Evolutionary conservation across 140 eudicot species (phyloP).

Genomic region (Flaveria floridana): DNA sequence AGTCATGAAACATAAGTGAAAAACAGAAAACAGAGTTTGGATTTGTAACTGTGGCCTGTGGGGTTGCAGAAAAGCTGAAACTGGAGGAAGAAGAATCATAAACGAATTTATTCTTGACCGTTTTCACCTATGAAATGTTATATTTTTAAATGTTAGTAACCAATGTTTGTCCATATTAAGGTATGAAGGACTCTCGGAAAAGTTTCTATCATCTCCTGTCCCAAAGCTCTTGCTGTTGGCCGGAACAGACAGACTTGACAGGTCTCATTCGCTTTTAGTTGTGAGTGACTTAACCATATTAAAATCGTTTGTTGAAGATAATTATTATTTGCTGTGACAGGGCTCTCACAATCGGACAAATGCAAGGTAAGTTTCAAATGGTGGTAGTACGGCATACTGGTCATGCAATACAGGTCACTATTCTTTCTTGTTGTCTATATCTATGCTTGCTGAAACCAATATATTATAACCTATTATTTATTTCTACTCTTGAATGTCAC

Average conservation of each 20-base stretch:
- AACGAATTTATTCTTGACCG: neutral
- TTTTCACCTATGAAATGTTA: neutral
- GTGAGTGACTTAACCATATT: neutral
- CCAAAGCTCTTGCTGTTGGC: constrained; percentile 92
- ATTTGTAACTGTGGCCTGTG: too few species aligned
- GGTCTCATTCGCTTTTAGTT: constrained; percentile 35
- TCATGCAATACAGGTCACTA: constrained; percentile 90
- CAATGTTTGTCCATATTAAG: constrained; percentile 38
- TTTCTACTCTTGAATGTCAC: constrained; percentile 28
- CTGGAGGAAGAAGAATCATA: neutral
- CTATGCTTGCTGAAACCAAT: neutral
- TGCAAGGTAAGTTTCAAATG: constrained; percentile 99
- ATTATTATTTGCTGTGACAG: constrained; percentile 43
- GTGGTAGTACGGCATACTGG: constrained; percentile 95
- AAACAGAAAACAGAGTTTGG: neutral
- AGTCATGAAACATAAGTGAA: too few species aligned
- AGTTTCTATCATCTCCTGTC: constrained; percentile 69
- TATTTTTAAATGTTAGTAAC: neutral
- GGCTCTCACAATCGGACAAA: constrained; percentile 93
- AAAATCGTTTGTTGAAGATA: neutral
- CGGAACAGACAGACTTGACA: constrained; percentile 96
- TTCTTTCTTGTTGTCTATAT: neutral
- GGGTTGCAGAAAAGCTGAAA: too few species aligned
- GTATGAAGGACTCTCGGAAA: constrained; percentile 98
- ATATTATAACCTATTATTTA: neutral